phyloP scores from a whole-genome alignment of 805 yeast genomes.

The Yarrowia divulgata region DNA sequence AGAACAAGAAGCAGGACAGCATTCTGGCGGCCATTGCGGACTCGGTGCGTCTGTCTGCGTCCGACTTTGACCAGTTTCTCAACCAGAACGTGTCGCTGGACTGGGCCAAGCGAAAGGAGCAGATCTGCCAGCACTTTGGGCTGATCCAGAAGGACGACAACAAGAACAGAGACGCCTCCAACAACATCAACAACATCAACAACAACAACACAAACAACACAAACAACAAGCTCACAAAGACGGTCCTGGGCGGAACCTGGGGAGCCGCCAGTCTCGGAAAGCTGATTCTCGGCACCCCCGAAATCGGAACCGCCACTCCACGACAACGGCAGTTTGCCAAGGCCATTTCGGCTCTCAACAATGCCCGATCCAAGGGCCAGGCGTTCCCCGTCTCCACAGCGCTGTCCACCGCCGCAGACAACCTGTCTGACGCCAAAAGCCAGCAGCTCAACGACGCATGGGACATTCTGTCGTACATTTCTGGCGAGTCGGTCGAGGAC shows the following conservation, averaged over 20 bases:
- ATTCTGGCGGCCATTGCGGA: slow-evolving; percentile 84
- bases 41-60: slow-evolving; percentile 72
- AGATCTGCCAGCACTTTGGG: slow-evolving; percentile 76
- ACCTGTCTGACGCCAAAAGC: slow-evolving; percentile 64
- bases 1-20: slow-evolving; percentile 79
- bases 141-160: slow-evolving; percentile 49
- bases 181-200: neutral
- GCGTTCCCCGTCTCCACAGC: slow-evolving; percentile 66
- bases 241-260: slow-evolving; percentile 47
- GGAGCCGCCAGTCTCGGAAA: slow-evolving; percentile 50
- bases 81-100: slow-evolving; percentile 76
- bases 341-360: slow-evolving; percentile 72
- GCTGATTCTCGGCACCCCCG: slow-evolving; percentile 48
- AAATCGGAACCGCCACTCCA: slow-evolving; percentile 27
- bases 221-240: slow-evolving; percentile 47
- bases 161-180: neutral
- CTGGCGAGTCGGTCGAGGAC: slow-evolving; percentile 45
- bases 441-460: slow-evolving; percentile 78
- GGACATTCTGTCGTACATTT: slow-evolving; percentile 64
- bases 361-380: slow-evolving; percentile 63
- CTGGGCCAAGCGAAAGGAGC: slow-evolving; percentile 82
- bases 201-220: slow-evolving; percentile 40
- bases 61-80: slow-evolving; percentile 82
- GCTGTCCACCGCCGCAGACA: slow-evolving; percentile 63
- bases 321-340: slow-evolving; percentile 59